phyloP scores from a whole-genome alignment of 495 filamentous ascomycete species.

The Beverwykella pulmonaria region DNA sequence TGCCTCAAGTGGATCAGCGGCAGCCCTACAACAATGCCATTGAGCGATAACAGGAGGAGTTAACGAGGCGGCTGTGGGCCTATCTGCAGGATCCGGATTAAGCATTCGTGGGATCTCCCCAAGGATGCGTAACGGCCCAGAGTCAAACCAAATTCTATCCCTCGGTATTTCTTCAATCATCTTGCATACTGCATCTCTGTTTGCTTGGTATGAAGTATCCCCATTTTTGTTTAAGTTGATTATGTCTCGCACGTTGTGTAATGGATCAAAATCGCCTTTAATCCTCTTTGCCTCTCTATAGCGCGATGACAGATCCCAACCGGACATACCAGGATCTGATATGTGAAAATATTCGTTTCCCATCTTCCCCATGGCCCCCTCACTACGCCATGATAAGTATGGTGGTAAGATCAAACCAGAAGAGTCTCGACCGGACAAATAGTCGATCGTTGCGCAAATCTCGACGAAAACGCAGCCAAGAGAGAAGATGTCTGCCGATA shows the following conservation, averaged over 20 bases:
- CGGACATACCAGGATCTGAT: too few species aligned
- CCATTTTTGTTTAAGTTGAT: neutral
- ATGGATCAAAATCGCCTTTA: neutral
- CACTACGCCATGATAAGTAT: too few species aligned
- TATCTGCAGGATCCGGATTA: neutral
- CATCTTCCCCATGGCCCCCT: too few species aligned
- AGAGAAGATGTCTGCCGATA: conserved; percentile 30
- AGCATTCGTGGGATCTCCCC: neutral
- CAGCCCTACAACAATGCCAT: neutral
- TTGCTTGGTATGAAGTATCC: conserved; percentile 16
- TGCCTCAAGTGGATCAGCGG: neutral
- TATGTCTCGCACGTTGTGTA: neutral
- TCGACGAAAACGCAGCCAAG: conserved; percentile 33
- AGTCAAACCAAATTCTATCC: neutral
- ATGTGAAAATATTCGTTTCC: too few species aligned
- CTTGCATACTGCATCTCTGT: neutral
- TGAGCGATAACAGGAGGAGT: neutral
- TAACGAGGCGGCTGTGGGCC: neutral
- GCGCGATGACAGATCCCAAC: too few species aligned
- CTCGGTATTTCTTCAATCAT: neutral
- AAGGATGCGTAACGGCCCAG: neutral
- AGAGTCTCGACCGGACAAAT: too few species aligned
- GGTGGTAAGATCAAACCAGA: too few species aligned
- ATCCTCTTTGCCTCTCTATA: neutral
- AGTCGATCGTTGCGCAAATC: conserved; percentile 1